Conservation (phyloP, 2,329 filamentous ascomycete genomes). For the Pseudocercospora musae region DNA sequence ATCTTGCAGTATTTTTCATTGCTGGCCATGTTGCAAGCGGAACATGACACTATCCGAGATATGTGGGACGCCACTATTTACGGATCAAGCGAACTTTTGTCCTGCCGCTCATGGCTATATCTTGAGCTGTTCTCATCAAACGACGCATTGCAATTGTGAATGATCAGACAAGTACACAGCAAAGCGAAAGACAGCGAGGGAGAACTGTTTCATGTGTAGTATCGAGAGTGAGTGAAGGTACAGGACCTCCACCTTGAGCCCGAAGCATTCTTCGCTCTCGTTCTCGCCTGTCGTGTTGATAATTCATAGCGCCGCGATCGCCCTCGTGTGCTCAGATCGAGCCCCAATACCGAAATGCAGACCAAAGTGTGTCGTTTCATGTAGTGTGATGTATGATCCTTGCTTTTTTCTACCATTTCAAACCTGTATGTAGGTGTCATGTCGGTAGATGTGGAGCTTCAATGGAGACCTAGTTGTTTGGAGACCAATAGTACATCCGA, state of each 20-base stretch:
- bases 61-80: too few species aligned
- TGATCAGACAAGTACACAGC: too few species aligned
- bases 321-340: background rate
- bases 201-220: background rate
- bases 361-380: background rate
- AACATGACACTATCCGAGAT: too few species aligned
- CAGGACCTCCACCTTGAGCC: background rate
- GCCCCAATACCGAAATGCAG: background rate
- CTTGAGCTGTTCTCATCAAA: too few species aligned
- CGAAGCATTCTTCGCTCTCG: background rate
- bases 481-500: background rate
- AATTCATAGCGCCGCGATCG: background rate
- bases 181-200: background rate
- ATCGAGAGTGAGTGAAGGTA: background rate
- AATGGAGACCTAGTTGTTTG: background rate
- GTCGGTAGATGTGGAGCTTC: too few species aligned
- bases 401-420: too few species aligned
- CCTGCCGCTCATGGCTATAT: too few species aligned
- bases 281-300: background rate
- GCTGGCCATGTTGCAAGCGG: too few species aligned
- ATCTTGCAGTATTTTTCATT: too few species aligned
- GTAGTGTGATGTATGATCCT: background rate
- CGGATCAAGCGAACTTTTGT: too few species aligned
- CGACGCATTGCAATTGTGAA: too few species aligned
- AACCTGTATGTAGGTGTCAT: too few species aligned